Base-by-base conservation (phyloP, 2,329 filamentous ascomycete genomes). In the Bisporella sp. region DNA sequence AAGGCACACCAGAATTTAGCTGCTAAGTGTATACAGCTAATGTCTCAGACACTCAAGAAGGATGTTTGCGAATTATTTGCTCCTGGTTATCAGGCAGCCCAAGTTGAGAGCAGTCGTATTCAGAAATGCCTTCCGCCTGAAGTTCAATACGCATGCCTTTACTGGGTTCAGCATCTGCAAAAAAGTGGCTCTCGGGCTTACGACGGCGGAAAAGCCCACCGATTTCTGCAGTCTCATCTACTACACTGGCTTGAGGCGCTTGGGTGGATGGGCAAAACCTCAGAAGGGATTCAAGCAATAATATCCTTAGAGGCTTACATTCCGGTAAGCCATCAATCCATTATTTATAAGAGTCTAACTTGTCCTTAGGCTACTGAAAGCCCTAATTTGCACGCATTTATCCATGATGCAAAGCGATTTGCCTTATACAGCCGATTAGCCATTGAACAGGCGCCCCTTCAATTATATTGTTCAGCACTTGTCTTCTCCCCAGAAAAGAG, bases 91-190 rank as follows among this genome's bases (percentile, higher is more conserved):
- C 37, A 29, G 30, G 33, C 40, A 9, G 50, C 5, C 8, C 47
- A 55, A 6, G 45, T 60, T 5, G 13, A 47, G 0, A 37, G 11
- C 11, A 32, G 28, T n/a, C 32, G 21, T 28, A 43, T 61, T 29
- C 13, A 57, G 28, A 28, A 50, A 31, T 43, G 33, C 37, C 32
- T 60, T 13, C 48, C 59, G 5, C 12, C 46, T 5, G 55, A 59
- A 9, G 8, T 63, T 29, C 45, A 55, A 5, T 71, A 72, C 49
- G 56, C 61, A 6, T 69, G 64, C 49, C 31, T 63, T 1, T 64
- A 68, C 47, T 71, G 67, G 68, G 45, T 64, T 37, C 57, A 66
- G 13, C 66, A 71, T 58, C 33, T 49, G 0, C 49, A 54, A 51
- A 46, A 60, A 41, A 59, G 60, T 54, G 50, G 52, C 41, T 48